These are phyloP conservation scores for Ophiocordyceps camponoti-floridani DNA, from an alignment of 2,329 filamentous ascomycete species.

Conservation along the genomic window DNA sequence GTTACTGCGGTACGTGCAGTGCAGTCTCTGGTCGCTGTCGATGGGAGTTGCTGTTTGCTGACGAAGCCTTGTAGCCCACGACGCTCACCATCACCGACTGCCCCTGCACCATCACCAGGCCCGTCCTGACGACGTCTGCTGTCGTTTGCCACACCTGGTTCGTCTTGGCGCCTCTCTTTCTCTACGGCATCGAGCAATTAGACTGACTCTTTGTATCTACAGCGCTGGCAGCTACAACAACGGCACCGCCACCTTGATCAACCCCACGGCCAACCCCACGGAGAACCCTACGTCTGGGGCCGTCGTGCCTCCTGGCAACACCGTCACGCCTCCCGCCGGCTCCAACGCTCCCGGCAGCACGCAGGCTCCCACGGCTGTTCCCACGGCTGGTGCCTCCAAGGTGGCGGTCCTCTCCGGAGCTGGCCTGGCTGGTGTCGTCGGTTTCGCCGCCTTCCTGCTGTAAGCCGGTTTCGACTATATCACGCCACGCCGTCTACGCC, in stretches of 20 bases:
- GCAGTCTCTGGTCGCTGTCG: background rate
- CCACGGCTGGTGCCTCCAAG: slow-evolving; percentile 39
- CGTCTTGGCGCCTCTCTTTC: slow-evolving; percentile 5
- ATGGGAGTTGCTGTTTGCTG: background rate
- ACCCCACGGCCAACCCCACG: slow-evolving; percentile 5
- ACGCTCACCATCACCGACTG: slow-evolving; percentile 56
- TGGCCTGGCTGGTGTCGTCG: slow-evolving; percentile 41
- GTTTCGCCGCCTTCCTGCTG: slow-evolving; percentile 38
- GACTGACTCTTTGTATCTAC: slow-evolving; percentile 6
- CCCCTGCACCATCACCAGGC: slow-evolving; percentile 49
- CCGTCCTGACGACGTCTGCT: slow-evolving; percentile 31
- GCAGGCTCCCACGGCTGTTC: slow-evolving; percentile 16
- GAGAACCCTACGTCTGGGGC: slow-evolving; percentile 5
- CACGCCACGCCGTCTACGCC: slow-evolving; percentile 17
- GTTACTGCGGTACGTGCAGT: slow-evolving; percentile 38
- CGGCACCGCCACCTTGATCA: slow-evolving; percentile 11
- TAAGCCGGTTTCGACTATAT: slow-evolving; percentile 24
- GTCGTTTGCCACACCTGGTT: slow-evolving; percentile 38
- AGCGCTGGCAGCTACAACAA: slow-evolving; percentile 8
- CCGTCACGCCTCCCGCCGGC: slow-evolving; percentile 1
- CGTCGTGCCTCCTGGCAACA: slow-evolving; percentile 5
- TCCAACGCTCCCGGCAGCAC: slow-evolving; percentile 9
- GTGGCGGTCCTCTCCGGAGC: slow-evolving; percentile 37
- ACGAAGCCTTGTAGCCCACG: slow-evolving; percentile 24
- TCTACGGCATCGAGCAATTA: background rate